Evolutionary conservation across 1,284 basidiomycete genomes (phyloP).

Genomic region (Rhodofomes roseus): DNA sequence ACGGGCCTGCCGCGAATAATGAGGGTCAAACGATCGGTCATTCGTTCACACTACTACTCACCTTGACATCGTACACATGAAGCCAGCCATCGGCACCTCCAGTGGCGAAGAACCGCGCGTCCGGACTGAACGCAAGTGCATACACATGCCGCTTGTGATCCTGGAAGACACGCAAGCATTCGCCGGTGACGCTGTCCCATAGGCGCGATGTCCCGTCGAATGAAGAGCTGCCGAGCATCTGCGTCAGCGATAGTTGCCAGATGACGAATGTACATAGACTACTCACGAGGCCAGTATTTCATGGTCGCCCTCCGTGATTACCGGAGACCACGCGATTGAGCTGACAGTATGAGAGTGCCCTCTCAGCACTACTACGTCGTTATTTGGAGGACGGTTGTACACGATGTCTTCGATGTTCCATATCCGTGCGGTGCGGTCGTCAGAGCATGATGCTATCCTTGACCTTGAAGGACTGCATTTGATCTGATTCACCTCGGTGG

Average conservation of each 20-base stretch:
- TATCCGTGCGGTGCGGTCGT: conserved; percentile 73
- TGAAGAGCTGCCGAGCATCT: conserved; percentile 47
- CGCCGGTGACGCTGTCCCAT: conserved; percentile 75
- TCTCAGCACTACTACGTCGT: conserved; percentile 43
- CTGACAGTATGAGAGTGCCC: conserved; percentile 70
- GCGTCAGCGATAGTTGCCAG: neutral
- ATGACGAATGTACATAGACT: neutral
- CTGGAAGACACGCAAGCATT: conserved; percentile 61
- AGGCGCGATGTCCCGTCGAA: conserved; percentile 74
- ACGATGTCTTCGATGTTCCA: conserved; percentile 56
- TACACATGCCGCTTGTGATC: conserved; percentile 70
- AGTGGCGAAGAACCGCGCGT: conserved; percentile 55
- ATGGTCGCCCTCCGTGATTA: conserved; percentile 38
- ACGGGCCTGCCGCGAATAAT: conserved; percentile 30
- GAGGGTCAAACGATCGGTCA: neutral
- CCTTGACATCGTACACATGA: conserved; percentile 51
- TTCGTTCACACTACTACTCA: conserved; percentile 14
- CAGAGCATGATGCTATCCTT: conserved; percentile 73
- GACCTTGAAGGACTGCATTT: conserved; percentile 64
- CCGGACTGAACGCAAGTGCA: conserved; percentile 63
- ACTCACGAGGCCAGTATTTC: conserved; percentile 67
- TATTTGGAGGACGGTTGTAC: conserved; percentile 29
- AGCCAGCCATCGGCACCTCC: conserved; percentile 62
- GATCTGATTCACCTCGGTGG: conserved; percentile 76
- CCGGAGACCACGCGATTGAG: conserved; percentile 70